Percentiles rank a stretch among this genome's conserved stretches.
Conservation (phyloP, 2,329 filamentous ascomycete species). For the Kalaharituber pfeilii region DNA sequence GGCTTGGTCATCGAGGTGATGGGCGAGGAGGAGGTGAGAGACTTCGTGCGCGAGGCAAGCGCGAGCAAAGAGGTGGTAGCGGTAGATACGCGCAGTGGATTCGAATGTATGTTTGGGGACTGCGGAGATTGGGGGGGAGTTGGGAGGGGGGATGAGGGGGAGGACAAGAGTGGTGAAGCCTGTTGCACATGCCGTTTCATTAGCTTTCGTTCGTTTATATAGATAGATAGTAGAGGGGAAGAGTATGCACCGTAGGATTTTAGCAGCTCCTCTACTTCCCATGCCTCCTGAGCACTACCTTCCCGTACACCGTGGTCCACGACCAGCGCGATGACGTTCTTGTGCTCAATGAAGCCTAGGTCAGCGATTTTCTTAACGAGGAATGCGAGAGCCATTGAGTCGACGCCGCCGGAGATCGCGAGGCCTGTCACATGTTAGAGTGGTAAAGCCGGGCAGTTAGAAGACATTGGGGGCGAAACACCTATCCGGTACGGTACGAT, state of each 20-base stretch:
- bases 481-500: constrained; percentile 4
- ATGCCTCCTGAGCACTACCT: constrained; percentile 35
- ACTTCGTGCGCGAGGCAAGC: constrained; percentile 39
- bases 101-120: constrained; percentile 47
- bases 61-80: constrained; percentile 54
- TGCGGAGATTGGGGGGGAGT: constrained; percentile 25
- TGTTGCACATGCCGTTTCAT: no score
- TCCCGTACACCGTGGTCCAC: constrained; percentile 15
- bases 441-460: no score
- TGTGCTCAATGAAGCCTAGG: constrained; percentile 25
- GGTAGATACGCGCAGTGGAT: constrained; percentile 51
- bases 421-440: constrained; percentile 36
- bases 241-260: not conserved
- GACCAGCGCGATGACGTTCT: constrained; percentile 13
- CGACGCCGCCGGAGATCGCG: constrained; percentile 79
- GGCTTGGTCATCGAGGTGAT: constrained; percentile 79
- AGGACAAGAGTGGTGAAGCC: not conserved
- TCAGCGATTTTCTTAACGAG: no score
- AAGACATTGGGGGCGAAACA: constrained; percentile 1
- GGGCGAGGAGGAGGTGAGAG: constrained; percentile 53
- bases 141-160: not conserved
- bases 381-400: constrained; percentile 88
- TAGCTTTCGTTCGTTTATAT: not conserved
- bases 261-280: constrained; percentile 24
- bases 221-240: not conserved